Evolutionary conservation across 2,329 filamentous ascomycete genomes (phyloP), one percentile per base, ranked within the genome.

Genomic region (Aureobasidium vineae): DNA sequence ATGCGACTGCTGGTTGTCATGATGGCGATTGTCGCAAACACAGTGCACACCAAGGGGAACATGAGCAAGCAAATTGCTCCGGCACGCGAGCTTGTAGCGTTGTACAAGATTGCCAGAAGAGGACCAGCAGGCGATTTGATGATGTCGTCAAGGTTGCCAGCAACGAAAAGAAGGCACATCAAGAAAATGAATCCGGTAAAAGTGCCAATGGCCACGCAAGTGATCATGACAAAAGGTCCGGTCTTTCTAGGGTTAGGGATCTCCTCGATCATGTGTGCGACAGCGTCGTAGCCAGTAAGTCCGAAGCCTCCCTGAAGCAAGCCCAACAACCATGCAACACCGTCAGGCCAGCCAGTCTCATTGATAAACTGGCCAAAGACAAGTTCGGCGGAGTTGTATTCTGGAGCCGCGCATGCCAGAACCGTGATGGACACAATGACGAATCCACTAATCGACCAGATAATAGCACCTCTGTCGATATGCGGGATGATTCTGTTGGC

Each of bases 361-460:
- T 92, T 92, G 73, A 89, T 83, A 72, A 91, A 91, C 1, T 85
- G 76, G 5, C 83, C 80, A 69, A 89, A 91, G 13, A 91, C 89
- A 63, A 89, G 90, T 11, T 82, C 75, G 19, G 82, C 88, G 8
- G 82, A 83, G 71, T 87, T 86, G 72, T 85, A 91, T 69, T 88
- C 79, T 0, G 87, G 87, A 1, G 88, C 83, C 0, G 88, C 81
- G 72, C 86, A 90, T 4, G 88, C 82, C 57, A 92, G 77, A 0
- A 90, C 80, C 0, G 88, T 89, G 69, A 91, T 89, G 69, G 82
- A 88, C 70, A 92, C 90, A 66, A 91, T 79, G 50, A 84, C 77
- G 70, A 92, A 91, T 0, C 90, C 90, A 1, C 81, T 76, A 2
- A 92, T 79, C 2, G 86, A 89, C 89, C 89, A 92, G 60, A 86